phyloP scores from a whole-genome alignment of 208 protist genomes.

The Borovskyia barvae region DNA sequence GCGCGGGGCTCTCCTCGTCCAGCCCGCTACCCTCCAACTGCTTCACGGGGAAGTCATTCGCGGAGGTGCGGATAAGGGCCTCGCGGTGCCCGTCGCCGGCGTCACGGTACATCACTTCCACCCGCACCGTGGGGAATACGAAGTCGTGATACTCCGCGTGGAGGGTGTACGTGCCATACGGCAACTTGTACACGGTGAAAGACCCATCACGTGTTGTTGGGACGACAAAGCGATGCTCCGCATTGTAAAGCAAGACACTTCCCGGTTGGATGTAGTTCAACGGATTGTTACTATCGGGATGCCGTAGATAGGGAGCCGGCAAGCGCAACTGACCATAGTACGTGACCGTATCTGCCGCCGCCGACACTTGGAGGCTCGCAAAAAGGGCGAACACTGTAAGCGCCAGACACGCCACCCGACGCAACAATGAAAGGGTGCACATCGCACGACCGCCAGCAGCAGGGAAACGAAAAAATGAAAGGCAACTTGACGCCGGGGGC shows the following conservation, averaged over 20 bases:
- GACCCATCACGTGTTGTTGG: constrained; percentile 61
- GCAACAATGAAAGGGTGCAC: too few species aligned
- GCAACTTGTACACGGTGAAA: constrained; percentile 69
- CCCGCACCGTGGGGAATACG: constrained; percentile 70
- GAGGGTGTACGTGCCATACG: constrained; percentile 79
- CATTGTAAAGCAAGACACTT: constrained; percentile 62
- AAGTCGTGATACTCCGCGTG: constrained; percentile 83
- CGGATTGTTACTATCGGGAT: constrained; percentile 36
- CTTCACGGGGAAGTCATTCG: constrained; percentile 62
- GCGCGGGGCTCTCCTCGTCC: constrained; percentile 59
- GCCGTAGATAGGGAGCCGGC: constrained; percentile 41
- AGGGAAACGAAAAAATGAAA: too few species aligned
- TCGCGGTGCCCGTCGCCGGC: constrained; percentile 10
- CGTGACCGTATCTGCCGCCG: constrained; percentile 6
- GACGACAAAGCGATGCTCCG: constrained; percentile 39
- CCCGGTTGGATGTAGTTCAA: constrained; percentile 69
- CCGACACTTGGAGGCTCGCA: neutral
- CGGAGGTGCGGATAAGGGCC: constrained; percentile 58
- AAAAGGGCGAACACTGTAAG: constrained; percentile 2
- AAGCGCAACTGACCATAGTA: constrained; percentile 61
- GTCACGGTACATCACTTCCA: constrained; percentile 64
- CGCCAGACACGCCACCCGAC: neutral
- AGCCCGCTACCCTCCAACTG: constrained; percentile 64
- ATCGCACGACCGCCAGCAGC: too few species aligned
- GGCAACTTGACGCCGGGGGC: too few species aligned